Conservation (phyloP, 768 basidiomycete species). For the Mrakia gelida region DNA sequence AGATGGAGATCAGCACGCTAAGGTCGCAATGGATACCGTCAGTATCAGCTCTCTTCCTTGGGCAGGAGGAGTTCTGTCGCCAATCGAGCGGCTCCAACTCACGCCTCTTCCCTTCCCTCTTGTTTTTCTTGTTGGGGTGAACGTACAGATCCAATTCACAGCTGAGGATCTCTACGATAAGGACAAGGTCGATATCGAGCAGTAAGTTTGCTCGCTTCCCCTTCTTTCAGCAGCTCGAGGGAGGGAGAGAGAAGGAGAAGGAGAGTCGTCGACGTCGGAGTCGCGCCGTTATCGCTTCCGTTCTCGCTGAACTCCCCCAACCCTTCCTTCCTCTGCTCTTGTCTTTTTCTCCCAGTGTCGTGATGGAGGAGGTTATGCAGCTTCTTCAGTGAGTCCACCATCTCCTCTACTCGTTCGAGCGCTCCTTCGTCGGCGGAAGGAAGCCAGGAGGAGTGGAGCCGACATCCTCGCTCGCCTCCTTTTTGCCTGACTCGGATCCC, state of each 20-base stretch:
- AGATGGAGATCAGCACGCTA: conserved; percentile 29
- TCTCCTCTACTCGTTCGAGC: neutral
- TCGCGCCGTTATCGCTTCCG: no score
- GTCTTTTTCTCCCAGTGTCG: conserved; percentile 49
- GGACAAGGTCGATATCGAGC: conserved; percentile 98
- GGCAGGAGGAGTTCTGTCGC: neutral
- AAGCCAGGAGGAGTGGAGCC: neutral
- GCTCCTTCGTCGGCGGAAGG: neutral
- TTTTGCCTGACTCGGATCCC: conserved; percentile 11
- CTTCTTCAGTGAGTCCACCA: conserved; percentile 60
- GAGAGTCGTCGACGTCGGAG: no score
- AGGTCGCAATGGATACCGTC: conserved; percentile 22
- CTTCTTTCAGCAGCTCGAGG: no score
- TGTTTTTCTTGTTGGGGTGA: neutral
- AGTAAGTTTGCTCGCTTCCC: conserved; percentile 41
- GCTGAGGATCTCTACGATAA: conserved; percentile 68
- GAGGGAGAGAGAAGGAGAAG: no score
- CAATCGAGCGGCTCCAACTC: neutral
- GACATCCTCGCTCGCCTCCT: neutral
- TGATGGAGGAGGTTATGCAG: conserved; percentile 93
- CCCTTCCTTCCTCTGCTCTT: no score
- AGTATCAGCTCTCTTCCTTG: neutral
- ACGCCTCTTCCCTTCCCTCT: neutral
- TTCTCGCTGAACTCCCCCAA: no score
- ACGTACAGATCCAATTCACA: conserved; percentile 44